phyloP scores from a whole-genome alignment of 441 rosid species.

The Erysimum cheiri region DNA sequence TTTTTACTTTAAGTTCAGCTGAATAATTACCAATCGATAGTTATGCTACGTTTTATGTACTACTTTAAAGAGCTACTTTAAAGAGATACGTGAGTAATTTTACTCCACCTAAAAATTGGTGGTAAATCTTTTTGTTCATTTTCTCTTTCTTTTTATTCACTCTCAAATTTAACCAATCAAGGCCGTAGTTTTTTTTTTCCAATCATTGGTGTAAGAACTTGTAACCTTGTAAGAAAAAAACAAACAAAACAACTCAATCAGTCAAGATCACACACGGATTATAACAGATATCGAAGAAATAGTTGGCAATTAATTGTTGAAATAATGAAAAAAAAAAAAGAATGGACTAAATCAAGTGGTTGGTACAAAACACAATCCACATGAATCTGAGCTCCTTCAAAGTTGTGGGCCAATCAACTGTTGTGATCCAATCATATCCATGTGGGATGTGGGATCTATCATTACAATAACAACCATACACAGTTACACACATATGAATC shows the following conservation, averaged over 20 bases:
- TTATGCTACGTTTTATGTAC: too few relatives aligned
- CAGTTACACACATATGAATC: background rate
- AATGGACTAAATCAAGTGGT: constrained; percentile 33
- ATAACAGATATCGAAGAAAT: constrained; percentile 29
- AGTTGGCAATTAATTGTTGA: constrained; percentile 36
- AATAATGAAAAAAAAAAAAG: constrained; percentile 9
- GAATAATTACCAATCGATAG: too few relatives aligned
- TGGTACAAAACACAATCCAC: constrained; percentile 47
- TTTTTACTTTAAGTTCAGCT: too few relatives aligned
- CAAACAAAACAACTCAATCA: background rate
- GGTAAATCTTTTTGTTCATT: too few relatives aligned
- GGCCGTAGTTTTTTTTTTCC: too few relatives aligned
- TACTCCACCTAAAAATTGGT: too few relatives aligned
- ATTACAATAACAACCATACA: constrained; percentile 26
- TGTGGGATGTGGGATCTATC: constrained; percentile 44
- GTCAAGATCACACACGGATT: constrained; percentile 38
- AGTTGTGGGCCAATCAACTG: constrained; percentile 41
- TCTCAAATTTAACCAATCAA: too few relatives aligned
- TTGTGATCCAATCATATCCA: constrained; percentile 47
- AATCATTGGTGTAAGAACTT: background rate
- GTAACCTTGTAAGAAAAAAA: background rate
- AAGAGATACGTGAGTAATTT: too few relatives aligned
- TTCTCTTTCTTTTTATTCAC: too few relatives aligned
- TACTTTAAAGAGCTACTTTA: too few relatives aligned
- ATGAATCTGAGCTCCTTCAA: constrained; percentile 42